Conservation (phyloP, 345 rosid species). For the Rhodomyrtus tomentosa region DNA sequence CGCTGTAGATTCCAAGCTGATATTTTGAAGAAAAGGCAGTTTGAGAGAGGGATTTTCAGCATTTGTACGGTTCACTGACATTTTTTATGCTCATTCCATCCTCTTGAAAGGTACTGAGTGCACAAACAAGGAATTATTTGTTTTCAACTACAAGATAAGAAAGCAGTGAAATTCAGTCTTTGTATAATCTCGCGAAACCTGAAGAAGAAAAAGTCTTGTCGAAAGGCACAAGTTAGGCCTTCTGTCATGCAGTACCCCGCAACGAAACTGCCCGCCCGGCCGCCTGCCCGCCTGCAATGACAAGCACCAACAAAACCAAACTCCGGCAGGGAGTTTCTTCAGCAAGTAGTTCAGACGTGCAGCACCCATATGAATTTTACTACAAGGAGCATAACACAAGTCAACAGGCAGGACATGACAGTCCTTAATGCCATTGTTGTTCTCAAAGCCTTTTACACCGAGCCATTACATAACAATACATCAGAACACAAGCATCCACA, state of each 20-base stretch:
- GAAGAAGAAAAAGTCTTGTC: too few relatives aligned
- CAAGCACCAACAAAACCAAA: background rate
- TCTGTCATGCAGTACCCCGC: background rate
- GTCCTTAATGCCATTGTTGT: background rate
- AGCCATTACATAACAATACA: background rate
- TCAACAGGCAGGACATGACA: background rate
- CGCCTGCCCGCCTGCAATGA: background rate
- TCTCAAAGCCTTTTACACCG: background rate
- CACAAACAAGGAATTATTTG: background rate
- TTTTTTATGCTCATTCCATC: background rate
- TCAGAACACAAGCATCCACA: background rate
- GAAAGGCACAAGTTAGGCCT: background rate
- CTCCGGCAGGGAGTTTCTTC: background rate
- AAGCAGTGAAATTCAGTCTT: background rate
- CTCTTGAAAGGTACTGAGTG: background rate
- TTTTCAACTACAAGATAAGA: background rate
- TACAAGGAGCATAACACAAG: background rate
- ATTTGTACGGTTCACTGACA: background rate
- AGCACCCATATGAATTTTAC: background rate
- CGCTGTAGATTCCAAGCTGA: background rate
- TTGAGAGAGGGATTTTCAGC: background rate
- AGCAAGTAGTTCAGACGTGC: background rate
- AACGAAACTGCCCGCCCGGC: background rate
- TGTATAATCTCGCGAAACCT: too few relatives aligned
- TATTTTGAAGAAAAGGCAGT: background rate